Conservation (phyloP, 441 rosid species). For the Populus hybrid region DNA sequence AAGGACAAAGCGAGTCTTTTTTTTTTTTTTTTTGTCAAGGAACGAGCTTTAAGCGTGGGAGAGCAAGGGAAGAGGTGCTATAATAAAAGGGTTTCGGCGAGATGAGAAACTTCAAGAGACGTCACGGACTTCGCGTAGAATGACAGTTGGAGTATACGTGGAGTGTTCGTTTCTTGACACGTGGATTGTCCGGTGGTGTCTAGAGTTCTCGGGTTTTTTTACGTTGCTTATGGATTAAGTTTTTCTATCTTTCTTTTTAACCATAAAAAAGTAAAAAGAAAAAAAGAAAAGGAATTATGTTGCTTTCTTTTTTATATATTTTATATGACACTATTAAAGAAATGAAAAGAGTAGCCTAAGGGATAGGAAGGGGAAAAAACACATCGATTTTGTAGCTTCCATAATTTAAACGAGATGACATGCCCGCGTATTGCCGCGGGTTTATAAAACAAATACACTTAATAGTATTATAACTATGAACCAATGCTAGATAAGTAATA, state of each 20-base stretch:
- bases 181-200: conserved; percentile 3
- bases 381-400: too few relatives aligned
- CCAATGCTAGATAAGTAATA: too few relatives aligned
- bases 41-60: background rate
- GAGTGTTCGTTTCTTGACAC: background rate
- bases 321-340: too few relatives aligned
- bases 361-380: too few relatives aligned
- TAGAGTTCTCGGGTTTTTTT: background rate
- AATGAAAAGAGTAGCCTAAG: too few relatives aligned
- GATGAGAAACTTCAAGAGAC: conserved; percentile 24
- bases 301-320: too few relatives aligned
- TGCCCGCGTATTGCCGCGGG: too few relatives aligned
- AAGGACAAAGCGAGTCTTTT: background rate
- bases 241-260: background rate
- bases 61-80: background rate
- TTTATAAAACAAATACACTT: too few relatives aligned
- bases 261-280: too few relatives aligned
- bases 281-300: too few relatives aligned
- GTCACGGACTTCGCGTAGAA: conserved; percentile 7
- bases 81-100: background rate
- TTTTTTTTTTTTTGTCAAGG: background rate
- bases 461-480: too few relatives aligned
- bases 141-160: conserved; percentile 7
- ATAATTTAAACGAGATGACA: too few relatives aligned
- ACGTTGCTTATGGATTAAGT: background rate